Evolutionary conservation across 306 rosid genomes (phyloP).

Genomic region (Mucuna pruriens): DNA sequence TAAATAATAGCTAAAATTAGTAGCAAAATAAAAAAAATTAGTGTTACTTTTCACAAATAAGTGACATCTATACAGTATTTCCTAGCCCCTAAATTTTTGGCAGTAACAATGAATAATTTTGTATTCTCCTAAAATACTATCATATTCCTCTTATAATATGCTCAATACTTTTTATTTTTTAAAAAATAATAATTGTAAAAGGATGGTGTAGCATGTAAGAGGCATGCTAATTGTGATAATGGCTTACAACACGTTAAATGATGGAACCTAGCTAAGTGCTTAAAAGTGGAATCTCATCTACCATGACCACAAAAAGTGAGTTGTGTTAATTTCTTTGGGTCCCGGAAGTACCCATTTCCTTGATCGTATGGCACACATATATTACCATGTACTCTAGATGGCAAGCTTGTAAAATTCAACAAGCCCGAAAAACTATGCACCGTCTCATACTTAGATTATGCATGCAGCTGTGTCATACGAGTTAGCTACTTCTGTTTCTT

Average conservation of each 20-base stretch:
- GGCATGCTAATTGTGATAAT: not conserved
- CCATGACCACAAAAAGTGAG: not conserved
- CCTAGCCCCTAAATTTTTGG: no score
- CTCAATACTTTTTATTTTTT: no score
- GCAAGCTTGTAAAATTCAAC: not conserved
- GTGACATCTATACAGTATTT: no score
- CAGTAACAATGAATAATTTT: no score
- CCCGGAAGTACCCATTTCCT: not conserved
- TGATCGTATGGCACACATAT: not conserved
- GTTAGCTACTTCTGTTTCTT: slow-evolving; percentile 20
- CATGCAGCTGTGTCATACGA: slow-evolving; percentile 11
- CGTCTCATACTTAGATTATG: not conserved
- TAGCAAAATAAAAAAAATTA: no score
- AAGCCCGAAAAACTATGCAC: not conserved
- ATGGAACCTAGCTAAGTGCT: not conserved
- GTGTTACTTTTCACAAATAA: no score
- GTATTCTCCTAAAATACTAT: no score
- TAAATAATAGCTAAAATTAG: no score
- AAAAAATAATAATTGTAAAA: no score
- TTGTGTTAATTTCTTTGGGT: not conserved
- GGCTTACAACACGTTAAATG: not conserved
- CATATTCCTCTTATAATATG: no score
- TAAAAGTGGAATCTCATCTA: not conserved
- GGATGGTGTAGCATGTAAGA: not conserved
- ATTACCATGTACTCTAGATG: not conserved